Conservation (phyloP, 2,329 filamentous ascomycete species). For the Aspergillus candidus region DNA sequence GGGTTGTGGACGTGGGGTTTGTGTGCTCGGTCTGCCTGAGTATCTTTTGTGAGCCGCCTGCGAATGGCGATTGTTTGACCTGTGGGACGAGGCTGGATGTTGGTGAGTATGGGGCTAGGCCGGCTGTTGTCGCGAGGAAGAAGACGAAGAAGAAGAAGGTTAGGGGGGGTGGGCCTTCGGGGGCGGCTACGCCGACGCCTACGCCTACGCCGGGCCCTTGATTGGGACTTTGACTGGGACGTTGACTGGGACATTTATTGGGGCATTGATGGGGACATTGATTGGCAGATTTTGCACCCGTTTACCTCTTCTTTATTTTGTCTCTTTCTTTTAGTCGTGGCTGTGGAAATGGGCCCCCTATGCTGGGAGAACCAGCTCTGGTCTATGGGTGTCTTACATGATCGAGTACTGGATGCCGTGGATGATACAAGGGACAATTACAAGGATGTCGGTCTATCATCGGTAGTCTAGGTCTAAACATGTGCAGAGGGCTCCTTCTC, state of each 20-base stretch:
- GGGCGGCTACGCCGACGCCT: constrained; percentile 57
- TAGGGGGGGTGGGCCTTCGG: constrained; percentile 38
- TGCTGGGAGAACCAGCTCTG: too few relatives aligned
- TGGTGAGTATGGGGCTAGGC: constrained; percentile 68
- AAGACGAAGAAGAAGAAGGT: constrained; percentile 70
- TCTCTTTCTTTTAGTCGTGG: too few relatives aligned
- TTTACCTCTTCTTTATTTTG: background rate
- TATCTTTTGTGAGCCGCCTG: constrained; percentile 71
- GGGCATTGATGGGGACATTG: background rate
- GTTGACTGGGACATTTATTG: too few relatives aligned
- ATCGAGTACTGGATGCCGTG: too few relatives aligned
- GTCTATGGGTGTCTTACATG: too few relatives aligned
- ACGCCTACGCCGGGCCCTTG: constrained; percentile 38
- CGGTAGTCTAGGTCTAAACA: constrained; percentile 8
- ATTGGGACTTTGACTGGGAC: constrained; percentile 1
- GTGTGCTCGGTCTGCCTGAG: constrained; percentile 95
- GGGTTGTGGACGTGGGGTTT: constrained; percentile 84
- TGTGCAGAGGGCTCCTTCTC: background rate
- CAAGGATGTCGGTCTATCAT: constrained; percentile 4
- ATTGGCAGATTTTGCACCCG: background rate
- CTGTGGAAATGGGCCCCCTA: too few relatives aligned
- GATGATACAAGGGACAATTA: too few relatives aligned
- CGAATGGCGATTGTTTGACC: constrained; percentile 67
- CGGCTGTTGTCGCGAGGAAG: constrained; percentile 64
- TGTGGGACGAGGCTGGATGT: constrained; percentile 74